Evolutionary conservation across 148 eudicot species (phyloP), one percentile per base, ranked within the genome.

Genomic region (Vaccinium myrtillus): DNA sequence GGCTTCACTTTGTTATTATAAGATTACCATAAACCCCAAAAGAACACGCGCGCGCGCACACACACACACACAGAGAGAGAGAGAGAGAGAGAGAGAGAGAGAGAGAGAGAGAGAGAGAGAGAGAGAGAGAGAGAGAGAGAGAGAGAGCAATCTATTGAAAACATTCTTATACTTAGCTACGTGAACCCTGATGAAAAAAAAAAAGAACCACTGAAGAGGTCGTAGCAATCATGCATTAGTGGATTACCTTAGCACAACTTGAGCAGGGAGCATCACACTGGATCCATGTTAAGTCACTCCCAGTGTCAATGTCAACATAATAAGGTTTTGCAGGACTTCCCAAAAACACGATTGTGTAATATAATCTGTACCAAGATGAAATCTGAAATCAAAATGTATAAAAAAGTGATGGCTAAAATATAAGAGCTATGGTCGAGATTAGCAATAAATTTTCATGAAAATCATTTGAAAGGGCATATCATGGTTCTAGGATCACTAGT

Each of bases 231-330:
- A 36, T 25, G 78, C 74, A 75, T 49, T 87, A 86, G 91, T 55
- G 46, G 65, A 78, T 85, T 85, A 85, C 87, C 93, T 90, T 91
- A 18, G 93, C 90, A 84, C 95, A 93, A 78, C 93, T 90, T 84
- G 85, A 48, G 82, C 95, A 93, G 19, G 95, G 95, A 50, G 95
- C 95, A 89, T 93, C 95, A 88, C 95, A 93, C 46, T 93, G 95
- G 75, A 91, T 80, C 95, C 95, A 93, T 79, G 92, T 90, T 80
- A 93, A 82, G 89, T 93, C 95, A 84, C 95, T 93, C 73, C 95
- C 95, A 46, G 95, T 91, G 79, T 93, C 95, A 19, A 91, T 79
- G 78, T 93, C 95, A 21, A 93, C 91, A 76, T 84, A 91, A 79
- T 93, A 93, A 76, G 90, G 91, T 84, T 81, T 93, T 46, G 91